phyloP scores from a whole-genome alignment of 352 stramenopile genomes.

The Phytophthora sp. region DNA sequence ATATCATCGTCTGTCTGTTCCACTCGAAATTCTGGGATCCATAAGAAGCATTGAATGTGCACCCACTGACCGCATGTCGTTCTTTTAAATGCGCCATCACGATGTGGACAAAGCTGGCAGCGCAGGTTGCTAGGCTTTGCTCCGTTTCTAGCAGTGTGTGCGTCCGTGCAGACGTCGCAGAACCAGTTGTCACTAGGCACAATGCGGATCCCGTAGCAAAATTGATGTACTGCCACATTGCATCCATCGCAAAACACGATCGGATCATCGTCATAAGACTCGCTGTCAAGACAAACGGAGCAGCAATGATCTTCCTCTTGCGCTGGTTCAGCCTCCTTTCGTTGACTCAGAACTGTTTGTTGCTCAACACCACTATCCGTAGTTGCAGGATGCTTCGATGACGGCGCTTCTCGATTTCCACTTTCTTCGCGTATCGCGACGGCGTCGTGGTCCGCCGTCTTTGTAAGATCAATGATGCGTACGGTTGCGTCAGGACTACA shows the following conservation, averaged over 20 bases:
- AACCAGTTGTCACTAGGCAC: conserved; percentile 85
- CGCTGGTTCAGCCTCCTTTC: conserved; percentile 21
- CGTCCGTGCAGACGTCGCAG: conserved; percentile 66
- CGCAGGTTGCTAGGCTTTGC: neutral
- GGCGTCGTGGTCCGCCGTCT: neutral
- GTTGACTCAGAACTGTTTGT: conserved; percentile 3
- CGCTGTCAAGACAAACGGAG: conserved; percentile 77
- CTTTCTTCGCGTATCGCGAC: neutral
- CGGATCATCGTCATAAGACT: conserved; percentile 88
- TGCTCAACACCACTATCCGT: neutral
- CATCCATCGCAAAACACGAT: conserved; percentile 93
- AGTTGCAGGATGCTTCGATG: neutral
- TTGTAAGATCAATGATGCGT: conserved; percentile 18
- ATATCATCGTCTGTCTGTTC: conserved; percentile 41
- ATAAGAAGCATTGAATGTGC: conserved; percentile 88
- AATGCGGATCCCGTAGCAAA: conserved; percentile 83
- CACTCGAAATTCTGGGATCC: conserved; percentile 79
- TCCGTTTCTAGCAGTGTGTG: neutral
- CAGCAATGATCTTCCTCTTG: conserved; percentile 55
- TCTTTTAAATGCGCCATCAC: conserved; percentile 62
- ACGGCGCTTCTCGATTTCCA: neutral
- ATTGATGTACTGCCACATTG: conserved; percentile 88
- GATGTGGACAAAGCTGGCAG: conserved; percentile 77
- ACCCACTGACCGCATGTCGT: conserved; percentile 77
- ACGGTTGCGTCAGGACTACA: neutral